Base-by-base conservation (phyloP, 1,284 basidiomycete species). In the Neolentinus lepideus region DNA sequence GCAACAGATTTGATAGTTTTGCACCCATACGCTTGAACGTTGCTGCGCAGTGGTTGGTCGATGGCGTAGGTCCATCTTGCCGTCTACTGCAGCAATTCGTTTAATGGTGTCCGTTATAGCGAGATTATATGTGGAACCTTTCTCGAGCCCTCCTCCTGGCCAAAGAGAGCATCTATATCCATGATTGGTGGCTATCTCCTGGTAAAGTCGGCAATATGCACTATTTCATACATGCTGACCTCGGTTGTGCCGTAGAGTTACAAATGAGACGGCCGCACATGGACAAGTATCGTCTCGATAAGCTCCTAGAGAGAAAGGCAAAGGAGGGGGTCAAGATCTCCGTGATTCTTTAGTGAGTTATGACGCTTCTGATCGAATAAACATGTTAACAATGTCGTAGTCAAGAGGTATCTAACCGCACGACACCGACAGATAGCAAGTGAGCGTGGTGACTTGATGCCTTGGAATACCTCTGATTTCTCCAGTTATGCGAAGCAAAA, bases 111-210 rank as follows among this genome's bases (percentile, higher is more conserved):
- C 24, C n/a, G 12, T 54, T 54, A 22, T 60, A 93, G 88, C 85
- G 94, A 16, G 94, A 98, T 67, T 98, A 98, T 67, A 95, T 93
- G 72, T 98, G 94, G 95, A 96, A 96, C 66, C 74, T 99, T n/a
- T 94, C 92, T 29, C 83, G 93, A 51, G 96, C 97, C 0, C 90
- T 99, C 54, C 76, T 92, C 52, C 81, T 97, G 63, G 96, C 97
- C 2, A 90, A 88, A 66, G 91, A 97, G 63, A 82, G 78, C 24
- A 92, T 95, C 58, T 93, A 93, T 66, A 96, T 97, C 43, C 94
- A 97, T 66, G 93, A 94, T 70, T 97, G 94, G 94, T 97, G 94
- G 94, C 71, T 94, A 29, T 91, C 89, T 21, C 90, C 91, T 1
- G 90, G 89, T 88, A 65, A 53, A 72, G 55, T 3, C 22, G 6